These are phyloP conservation scores for Penicillium robsamsonii DNA, from an alignment of 495 filamentous ascomycete species.

Conservation along the genomic window DNA sequence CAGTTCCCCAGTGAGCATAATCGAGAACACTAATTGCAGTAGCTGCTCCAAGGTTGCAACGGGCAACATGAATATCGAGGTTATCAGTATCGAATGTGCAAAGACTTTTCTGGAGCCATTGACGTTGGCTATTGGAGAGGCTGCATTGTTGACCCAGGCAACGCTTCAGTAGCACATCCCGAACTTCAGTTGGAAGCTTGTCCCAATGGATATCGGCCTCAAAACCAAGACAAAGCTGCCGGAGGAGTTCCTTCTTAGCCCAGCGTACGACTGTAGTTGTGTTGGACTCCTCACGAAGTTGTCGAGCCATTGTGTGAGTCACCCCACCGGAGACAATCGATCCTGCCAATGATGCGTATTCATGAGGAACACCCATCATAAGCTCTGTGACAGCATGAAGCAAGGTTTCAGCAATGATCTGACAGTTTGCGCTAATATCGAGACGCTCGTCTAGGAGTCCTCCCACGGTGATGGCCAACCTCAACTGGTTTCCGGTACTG, in stretches of 20 bases:
- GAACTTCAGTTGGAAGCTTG: constrained; percentile 35
- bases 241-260: constrained; percentile 45
- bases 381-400: constrained; percentile 52
- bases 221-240: constrained; percentile 44
- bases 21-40: constrained; percentile 40
- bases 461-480: constrained; percentile 43
- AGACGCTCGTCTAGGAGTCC: constrained; percentile 36
- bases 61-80: constrained; percentile 38
- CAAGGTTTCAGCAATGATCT: constrained; percentile 54
- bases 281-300: constrained; percentile 39
- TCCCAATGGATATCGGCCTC: constrained; percentile 46
- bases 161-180: constrained; percentile 35
- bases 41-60: constrained; percentile 43
- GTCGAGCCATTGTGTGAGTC: constrained; percentile 36
- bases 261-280: constrained; percentile 33
- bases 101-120: constrained; percentile 38
- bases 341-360: constrained; percentile 49
- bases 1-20: constrained; percentile 38
- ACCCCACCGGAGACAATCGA: constrained; percentile 44
- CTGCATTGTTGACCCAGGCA: constrained; percentile 35
- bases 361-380: constrained; percentile 48
- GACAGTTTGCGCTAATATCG: constrained; percentile 47
- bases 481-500: constrained; percentile 33
- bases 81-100: constrained; percentile 38
- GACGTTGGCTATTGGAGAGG: constrained; percentile 26